phyloP scores from a whole-genome alignment of 2,329 filamentous ascomycete species.

The Cytospora piceicola region DNA sequence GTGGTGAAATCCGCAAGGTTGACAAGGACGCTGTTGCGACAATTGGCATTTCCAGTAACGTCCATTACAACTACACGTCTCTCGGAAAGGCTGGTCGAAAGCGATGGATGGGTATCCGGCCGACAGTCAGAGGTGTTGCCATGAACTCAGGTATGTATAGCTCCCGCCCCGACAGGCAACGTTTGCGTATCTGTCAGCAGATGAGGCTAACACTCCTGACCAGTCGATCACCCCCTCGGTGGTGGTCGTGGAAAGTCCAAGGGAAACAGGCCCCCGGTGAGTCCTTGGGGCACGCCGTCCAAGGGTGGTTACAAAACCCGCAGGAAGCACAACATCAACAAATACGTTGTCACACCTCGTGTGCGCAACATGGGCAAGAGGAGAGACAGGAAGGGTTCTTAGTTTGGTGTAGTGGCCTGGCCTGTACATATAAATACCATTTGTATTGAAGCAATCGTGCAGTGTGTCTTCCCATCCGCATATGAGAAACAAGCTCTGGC shows the following conservation, averaged over 20 bases:
- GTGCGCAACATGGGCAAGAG: conserved; percentile 91
- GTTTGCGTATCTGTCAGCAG: neutral
- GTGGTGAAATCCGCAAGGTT: conserved; percentile 87
- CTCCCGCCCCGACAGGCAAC: neutral
- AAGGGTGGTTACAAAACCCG: conserved; percentile 93
- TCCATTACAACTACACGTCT: conserved; percentile 85
- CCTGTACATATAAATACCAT: conserved; percentile 37
- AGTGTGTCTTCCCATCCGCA: conserved; percentile 1
- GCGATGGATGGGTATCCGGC: conserved; percentile 91
- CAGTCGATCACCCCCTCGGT: conserved; percentile 94
- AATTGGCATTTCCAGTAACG: conserved; percentile 91
- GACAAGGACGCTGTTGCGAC: conserved; percentile 93
- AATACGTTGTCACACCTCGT: conserved; percentile 82
- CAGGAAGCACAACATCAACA: conserved; percentile 86
- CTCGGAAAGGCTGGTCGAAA: conserved; percentile 94
- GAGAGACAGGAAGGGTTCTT: conserved; percentile 60
- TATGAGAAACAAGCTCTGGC: neutral
- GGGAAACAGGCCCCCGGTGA: conserved; percentile 93
- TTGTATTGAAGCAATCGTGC: conserved; percentile 15
- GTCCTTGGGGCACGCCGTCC: conserved; percentile 91
- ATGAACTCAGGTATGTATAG: conserved; percentile 85
- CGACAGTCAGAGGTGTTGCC: conserved; percentile 93
- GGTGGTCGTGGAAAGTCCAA: conserved; percentile 99
- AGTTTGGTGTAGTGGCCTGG: neutral
- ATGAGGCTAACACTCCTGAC: conserved; percentile 24